Evolutionary conservation across 139 green algal species (phyloP), one percentile per base, ranked within the genome.

Genomic region (Zygnema circumcarinatum): DNA sequence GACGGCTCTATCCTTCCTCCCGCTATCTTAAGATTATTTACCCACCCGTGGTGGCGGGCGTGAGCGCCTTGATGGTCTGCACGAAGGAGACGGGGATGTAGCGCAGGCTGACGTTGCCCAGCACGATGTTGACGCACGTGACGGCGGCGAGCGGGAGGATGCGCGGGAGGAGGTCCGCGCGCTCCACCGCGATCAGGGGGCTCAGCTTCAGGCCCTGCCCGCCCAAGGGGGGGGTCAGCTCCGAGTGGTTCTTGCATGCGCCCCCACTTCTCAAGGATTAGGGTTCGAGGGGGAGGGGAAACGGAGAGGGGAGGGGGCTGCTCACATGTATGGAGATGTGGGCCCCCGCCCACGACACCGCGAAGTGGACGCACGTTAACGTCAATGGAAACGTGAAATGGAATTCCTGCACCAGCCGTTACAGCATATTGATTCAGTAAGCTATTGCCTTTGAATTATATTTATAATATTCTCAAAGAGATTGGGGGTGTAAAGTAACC

Each of bases 31-130:
- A 78, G 69, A 78, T 20, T 20, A 11, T 11, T 16, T 32, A 84
- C 33, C 29, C 36, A 84, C 76, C 39, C 38, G 81, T 87, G 67
- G 68, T 42, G 2, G 68, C 81, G 11, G 81, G 81, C 33, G 68
- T 85, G 81, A 87, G 72, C 2, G 21, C 69, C 81, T 87, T 87
- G 81, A 98, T 93, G 1, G 95, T 96, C 90, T 98, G 96, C 87
- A 95, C 97, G 93, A 98, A 98, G 1, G 92, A 96, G 2, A 98
- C 94, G 3, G 95, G 95, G 78, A 97, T 94, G 87, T 93, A 96
- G 31, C 84, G 92, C 16, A 98, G 91, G 0, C 89, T 94, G 0
- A 95, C 83, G 79, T 98, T 98, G 33, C 96, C 96, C 68, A 97
- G 90, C 25, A 98, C 95, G 11, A 99, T 95, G 7, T 94, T 94